Evolutionary conservation across 139 green algal genomes (phyloP).

Genomic region (Auxenochlorella pyrenoidosa): DNA sequence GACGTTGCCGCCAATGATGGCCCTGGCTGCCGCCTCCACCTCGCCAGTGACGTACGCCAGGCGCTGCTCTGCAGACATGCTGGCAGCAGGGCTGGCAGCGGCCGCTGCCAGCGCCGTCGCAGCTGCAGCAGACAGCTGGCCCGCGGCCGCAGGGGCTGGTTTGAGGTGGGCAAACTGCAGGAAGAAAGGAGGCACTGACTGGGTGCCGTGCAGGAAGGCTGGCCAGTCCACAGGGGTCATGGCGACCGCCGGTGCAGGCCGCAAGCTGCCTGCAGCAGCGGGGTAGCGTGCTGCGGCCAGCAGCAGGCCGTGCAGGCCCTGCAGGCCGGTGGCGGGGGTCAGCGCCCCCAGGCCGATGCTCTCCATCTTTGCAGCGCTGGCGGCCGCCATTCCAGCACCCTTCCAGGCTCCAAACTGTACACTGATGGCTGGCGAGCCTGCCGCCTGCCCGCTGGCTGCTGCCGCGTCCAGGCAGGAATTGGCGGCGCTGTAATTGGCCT

Average conservation of each 20-base stretch:
- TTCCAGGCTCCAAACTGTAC: constrained; percentile 94
- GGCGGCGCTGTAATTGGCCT: constrained; percentile 82
- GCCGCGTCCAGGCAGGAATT: constrained; percentile 77
- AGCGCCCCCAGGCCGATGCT: constrained; percentile 75
- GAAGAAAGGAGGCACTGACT: constrained; percentile 33
- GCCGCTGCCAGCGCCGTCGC: background rate
- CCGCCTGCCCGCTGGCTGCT: constrained; percentile 24
- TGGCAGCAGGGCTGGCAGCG: background rate
- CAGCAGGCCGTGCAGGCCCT: constrained; percentile 38
- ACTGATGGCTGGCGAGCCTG: constrained; percentile 6
- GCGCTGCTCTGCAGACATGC: constrained; percentile 23
- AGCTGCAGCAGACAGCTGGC: constrained; percentile 13
- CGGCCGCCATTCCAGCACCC: constrained; percentile 83
- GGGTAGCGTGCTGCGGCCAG: constrained; percentile 5
- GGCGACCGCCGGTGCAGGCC: constrained; percentile 23
- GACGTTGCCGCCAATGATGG: constrained; percentile 53
- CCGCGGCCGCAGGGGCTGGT: constrained; percentile 36
- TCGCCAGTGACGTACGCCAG: constrained; percentile 33
- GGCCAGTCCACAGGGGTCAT: constrained; percentile 46
- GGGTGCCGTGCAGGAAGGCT: constrained; percentile 43
- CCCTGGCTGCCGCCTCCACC: constrained; percentile 52
- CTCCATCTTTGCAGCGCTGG: constrained; percentile 64
- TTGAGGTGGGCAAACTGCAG: constrained; percentile 36
- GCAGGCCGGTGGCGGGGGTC: constrained; percentile 47
- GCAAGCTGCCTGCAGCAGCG: background rate